Evolutionary conservation across 768 basidiomycete species (phyloP).

Genomic region (Suillus clintonianus): DNA sequence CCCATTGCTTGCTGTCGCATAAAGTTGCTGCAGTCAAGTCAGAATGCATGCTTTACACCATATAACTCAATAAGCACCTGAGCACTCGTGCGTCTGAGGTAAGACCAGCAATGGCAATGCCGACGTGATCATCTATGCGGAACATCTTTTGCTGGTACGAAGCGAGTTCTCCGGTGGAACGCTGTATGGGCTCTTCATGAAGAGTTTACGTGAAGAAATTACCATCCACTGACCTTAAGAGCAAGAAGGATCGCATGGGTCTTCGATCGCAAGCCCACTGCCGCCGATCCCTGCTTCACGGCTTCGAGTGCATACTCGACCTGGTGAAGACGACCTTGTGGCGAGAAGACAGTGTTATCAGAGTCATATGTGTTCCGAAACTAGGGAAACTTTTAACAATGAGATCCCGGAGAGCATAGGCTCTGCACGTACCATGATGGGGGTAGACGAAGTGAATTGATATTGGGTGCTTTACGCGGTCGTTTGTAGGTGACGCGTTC

Average conservation of each 20-base stretch:
- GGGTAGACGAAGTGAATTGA: conserved; percentile 12
- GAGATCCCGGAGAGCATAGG: conserved; percentile 5
- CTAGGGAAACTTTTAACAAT: conserved; percentile 37
- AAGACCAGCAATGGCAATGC: conserved; percentile 99
- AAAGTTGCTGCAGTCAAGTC: conserved; percentile 71
- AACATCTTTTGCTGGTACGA: conserved; percentile 99
- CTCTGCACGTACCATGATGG: conserved; percentile 32
- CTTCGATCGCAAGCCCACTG: conserved; percentile 93
- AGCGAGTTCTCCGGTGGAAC: conserved; percentile 96
- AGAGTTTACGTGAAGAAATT: neutral
- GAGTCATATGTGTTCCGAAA: conserved; percentile 98
- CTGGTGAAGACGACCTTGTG: conserved; percentile 95
- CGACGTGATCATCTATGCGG: conserved; percentile 98
- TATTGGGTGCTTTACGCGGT: conserved; percentile 8
- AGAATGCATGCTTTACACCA: neutral
- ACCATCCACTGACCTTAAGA: conserved; percentile 66
- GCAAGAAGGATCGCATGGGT: conserved; percentile 92
- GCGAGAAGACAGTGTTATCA: conserved; percentile 96
- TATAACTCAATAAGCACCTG: conserved; percentile 51
- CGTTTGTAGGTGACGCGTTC: conserved; percentile 34
- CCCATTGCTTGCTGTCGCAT: conserved; percentile 99
- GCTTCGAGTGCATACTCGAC: conserved; percentile 99
- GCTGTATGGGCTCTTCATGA: conserved; percentile 46
- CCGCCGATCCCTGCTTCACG: conserved; percentile 99
- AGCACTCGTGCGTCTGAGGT: conserved; percentile 97